Evolutionary conservation across 306 rosid species (phyloP), one percentile per base, ranked within the genome.

Genomic region (Trifolium repens): DNA sequence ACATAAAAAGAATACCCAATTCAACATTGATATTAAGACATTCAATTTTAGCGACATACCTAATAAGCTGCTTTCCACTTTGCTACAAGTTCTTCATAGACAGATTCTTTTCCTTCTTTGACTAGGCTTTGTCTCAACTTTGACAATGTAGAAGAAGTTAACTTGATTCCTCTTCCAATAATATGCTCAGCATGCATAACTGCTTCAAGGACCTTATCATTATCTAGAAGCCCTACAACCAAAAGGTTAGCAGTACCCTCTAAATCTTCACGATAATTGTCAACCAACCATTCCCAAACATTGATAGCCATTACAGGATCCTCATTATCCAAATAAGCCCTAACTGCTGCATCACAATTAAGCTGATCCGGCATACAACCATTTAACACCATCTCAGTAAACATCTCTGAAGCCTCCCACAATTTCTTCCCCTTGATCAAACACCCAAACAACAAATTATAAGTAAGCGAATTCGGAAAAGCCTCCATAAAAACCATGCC

Each of bases 111-210:
- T 74, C 81, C 67, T 14, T 74, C 85, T 54, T 81, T 83, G 68
- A 63, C 13, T 63, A 91, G 93, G 85, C 81, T 83, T n/a, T 84
- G 85, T 74, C 71, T 89, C 80, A 91, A 79, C 73, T 85, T 89
- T 1, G 86, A 79, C 88, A 91, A 39, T 26, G 92, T 80, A 30
- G 88, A 69, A 77, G 84, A 37, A 67, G 60, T 79, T 79, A 91
- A 32, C 79, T 80, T 84, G 83, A 91, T 87, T 62, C 88, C 70
- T 67, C 87, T 89, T 19, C 10, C 71, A 65, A 85, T 84, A 88
- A 91, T 89, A 74, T 89, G 89, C 71, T 87, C 87, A 0, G 92
- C 89, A 77, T 89, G 87, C 85, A 87, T 91, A 67, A 89, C 90
- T 0, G 93, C 93, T 76, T 91, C 94, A 0, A 86, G 88, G 4